These are phyloP conservation scores for Rhodotorula sp. DNA, from an alignment of 1,284 basidiomycete genomes.

Conservation along the genomic window DNA sequence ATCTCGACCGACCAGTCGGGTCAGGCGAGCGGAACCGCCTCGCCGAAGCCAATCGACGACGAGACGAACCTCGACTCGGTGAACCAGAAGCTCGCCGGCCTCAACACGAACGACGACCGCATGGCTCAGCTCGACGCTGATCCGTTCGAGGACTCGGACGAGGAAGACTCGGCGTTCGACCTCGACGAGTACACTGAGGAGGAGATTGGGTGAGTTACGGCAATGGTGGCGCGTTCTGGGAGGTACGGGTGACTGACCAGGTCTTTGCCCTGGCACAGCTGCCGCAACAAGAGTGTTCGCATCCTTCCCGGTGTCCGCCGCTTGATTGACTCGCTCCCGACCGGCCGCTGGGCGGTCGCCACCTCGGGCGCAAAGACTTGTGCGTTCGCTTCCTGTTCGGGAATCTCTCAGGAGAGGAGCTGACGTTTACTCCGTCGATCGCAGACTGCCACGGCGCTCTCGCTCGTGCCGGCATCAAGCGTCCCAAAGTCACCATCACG, in stretches of 20 bases:
- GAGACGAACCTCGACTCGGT: conserved; percentile 37
- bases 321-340: conserved; percentile 67
- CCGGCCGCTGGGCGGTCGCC: conserved; percentile 67
- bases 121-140: conserved; percentile 51
- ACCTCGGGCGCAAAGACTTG: conserved; percentile 74
- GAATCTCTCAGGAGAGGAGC: too few species aligned
- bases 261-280: conserved; percentile 1
- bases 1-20: conserved; percentile 11
- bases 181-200: conserved; percentile 42
- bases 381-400: background rate
- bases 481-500: conserved; percentile 70
- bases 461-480: conserved; percentile 67
- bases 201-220: conserved; percentile 36
- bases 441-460: conserved; percentile 60
- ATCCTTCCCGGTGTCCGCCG: conserved; percentile 70
- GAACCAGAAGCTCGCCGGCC: conserved; percentile 48
- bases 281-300: conserved; percentile 53
- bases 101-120: conserved; percentile 48
- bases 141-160: conserved; percentile 59
- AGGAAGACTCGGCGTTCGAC: conserved; percentile 59
- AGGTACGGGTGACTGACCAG: background rate
- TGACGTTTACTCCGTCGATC: conserved; percentile 47
- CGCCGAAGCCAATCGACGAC: conserved; percentile 5
- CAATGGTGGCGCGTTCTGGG: background rate
- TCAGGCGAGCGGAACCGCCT: background rate